Base-by-base conservation (phyloP, 2,329 filamentous ascomycete genomes). In the Penicillium occitanis region DNA sequence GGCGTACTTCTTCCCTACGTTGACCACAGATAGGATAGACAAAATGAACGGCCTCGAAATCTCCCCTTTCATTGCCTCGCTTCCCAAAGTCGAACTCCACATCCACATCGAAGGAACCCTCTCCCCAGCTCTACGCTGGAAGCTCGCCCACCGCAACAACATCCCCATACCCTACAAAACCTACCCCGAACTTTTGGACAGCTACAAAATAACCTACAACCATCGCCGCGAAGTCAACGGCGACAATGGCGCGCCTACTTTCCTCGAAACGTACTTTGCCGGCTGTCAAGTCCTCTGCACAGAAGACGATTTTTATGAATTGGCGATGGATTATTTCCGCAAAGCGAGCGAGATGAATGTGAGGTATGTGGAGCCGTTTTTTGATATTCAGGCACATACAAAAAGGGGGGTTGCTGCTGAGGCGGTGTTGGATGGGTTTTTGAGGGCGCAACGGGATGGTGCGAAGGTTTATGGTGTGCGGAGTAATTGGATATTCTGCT, bases 31-130 rank as follows among this genome's bases (percentile, higher is more conserved):
- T 44, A 44, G 10, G n/a, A 19, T 11, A 50, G 48, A 0, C 48
- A 57, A 22, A 37, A 57, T 57, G 70, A 70, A 72, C 50, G 69
- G 69, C 19, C 67, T 72, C 5, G 19, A 61, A 25, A 70, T 72
- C 61, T 64, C 64, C 14, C 66, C 79, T 14, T 79, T 79, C 66
- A 76, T 80, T 44, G 66, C 70, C 0, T 60, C 68, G 1, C 70
- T 82, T 0, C 81, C 81, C 5, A 83, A 83, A 63, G 77, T 82
- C 28, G 81, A 83, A 68, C 78, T 82, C 6, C 81, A 83, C 68
- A 66, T 83, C 25, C 81, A 83, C 70, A 80, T 83, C 60, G 81
- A 83, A 73, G 81, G 81, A 6, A 81, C 78, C 1, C 70, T 82
- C n/a, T 77, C 74, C 1, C 78, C 80, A 0, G 70, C 74, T 19